These are phyloP conservation scores for Epichloe amarillans DNA, from an alignment of 2,329 filamentous ascomycete species.

Conservation along the genomic window DNA sequence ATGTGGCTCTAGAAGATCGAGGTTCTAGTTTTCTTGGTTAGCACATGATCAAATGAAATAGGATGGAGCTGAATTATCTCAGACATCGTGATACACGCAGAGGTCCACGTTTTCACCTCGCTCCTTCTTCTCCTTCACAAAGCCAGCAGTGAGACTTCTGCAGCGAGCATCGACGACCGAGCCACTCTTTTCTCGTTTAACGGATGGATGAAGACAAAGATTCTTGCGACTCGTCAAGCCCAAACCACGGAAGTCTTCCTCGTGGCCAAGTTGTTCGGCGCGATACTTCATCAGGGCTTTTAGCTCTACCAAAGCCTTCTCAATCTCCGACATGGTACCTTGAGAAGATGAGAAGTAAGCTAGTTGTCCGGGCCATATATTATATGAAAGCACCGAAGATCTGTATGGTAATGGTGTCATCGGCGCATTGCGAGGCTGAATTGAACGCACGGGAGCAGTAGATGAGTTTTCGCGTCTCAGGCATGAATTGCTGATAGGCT, in stretches of 20 bases:
- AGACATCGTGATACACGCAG: constrained; percentile 86
- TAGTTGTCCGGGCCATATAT: not conserved
- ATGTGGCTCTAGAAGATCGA: constrained; percentile 87
- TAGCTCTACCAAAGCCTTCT: constrained; percentile 87
- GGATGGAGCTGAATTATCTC: constrained; percentile 11
- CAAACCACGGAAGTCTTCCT: constrained; percentile 85
- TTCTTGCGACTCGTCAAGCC: constrained; percentile 96
- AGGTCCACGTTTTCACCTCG: constrained; percentile 86
- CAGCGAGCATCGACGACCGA: constrained; percentile 90
- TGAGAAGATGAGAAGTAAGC: not conserved
- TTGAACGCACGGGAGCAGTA: constrained; percentile 70
- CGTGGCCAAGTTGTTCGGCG: constrained; percentile 71
- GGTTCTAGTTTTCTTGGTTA: constrained; percentile 42
- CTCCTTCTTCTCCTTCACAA: constrained; percentile 96
- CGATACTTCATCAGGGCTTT: constrained; percentile 93
- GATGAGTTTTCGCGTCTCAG: constrained; percentile 88
- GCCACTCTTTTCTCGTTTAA: constrained; percentile 93
- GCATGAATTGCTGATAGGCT: constrained; percentile 88
- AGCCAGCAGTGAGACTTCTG: constrained; percentile 87
- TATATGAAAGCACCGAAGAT: not conserved
- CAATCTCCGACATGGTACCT: constrained; percentile 97
- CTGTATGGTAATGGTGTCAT: not conserved
- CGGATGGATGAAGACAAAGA: constrained; percentile 86
- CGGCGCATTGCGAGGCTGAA: not conserved
- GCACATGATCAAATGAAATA: not conserved